Evolutionary conservation across 345 rosid genomes (phyloP), one percentile per base, ranked within the genome.

Genomic region (Nasturtium officinale): DNA sequence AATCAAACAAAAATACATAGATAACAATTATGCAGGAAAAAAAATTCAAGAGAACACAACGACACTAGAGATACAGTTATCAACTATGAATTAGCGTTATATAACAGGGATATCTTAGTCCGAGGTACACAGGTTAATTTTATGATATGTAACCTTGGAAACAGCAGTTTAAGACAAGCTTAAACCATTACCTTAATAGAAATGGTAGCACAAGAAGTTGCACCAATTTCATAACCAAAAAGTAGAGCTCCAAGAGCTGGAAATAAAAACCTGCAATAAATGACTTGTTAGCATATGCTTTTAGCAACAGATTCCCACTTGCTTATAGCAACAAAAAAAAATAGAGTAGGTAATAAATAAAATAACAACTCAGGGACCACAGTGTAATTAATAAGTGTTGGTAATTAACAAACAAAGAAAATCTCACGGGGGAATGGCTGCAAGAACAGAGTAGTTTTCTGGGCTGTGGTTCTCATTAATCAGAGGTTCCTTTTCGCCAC

Each of bases 201-300:
- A 32, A 95, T 89, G 55, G 86, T 87, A 7, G 99, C 99, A 80
- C 96, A 91, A 17, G 99, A 95, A 1, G 99, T 95, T 61, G 98
- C 76, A 61, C 99, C 97, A 81, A 95, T 95, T 60, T 95, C 99
- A 70, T 91, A 95, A 65, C 99, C 99, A 84, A 87, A 95, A 18
- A 95, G 86, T 43, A 91, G 80, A 5, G 98, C 96, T 40, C 99
- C 99, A 71, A 95, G 85, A 71, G 99, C 99, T 18, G 99, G 99
- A 81, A 95, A 95, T n/a, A 95, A 76, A 83, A 95, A 95, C 75
- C 99, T 95, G 85, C 62, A 86, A 84, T 69, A 63, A 76, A 63
- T 45, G 30, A 57, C 61, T 23, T 28, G 18, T 71, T 76, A 74
- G 32, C 20, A 69, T 23, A 23, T 15, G 65, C 46, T 74, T 65